Base-by-base conservation (phyloP, 768 basidiomycete species). In the Pulveroboletus frians region DNA sequence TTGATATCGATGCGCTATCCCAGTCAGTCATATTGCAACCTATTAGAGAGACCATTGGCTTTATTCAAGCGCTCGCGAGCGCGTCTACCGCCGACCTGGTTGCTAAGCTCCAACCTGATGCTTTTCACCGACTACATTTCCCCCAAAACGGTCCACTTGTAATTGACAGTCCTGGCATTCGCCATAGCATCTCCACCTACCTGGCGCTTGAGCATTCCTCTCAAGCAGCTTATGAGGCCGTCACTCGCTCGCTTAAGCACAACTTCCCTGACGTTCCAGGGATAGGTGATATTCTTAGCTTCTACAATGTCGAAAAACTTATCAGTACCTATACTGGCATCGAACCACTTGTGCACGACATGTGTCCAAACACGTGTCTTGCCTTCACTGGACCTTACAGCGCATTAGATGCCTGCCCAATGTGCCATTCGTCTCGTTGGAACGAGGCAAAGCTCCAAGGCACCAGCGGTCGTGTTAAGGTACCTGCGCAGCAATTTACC, bases 291-390 rank as follows among this genome's bases (percentile, higher is more conserved):
- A 32, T 34, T 2, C 42, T 18, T 4, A 20, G 10, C 13, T 59
- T 59, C 27, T 13, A 48, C 23, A 4, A 20, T 1, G 49, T 58
- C 1, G 26, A 62, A 5, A 53, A 37, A 9, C 46, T 54, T 15
- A 39, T 52, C 9, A 3, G 15, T n/a, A n/a, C n/a, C n/a, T n/a
- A n/a, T n/a, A n/a, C n/a, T n/a, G n/a, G n/a, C n/a, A n/a, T n/a
- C n/a, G n/a, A n/a, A n/a, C n/a, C 1, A 46, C 4, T 0, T 15
- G 43, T 15, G 52, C 43, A 66, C 6, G 65, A 77, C 47, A 78
- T 77, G 73, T 79, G 76, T 36, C 51, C 62, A 1, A 67, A 74
- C 7, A 64, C 67, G 0, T 78, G 76, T 49, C 29, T 66, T 17
- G 71, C 69, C 0, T 78, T 63, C 45, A 73, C 69, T 0, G 72